phyloP scores from a whole-genome alignment of 139 green algal genomes.

The Tetratostichococcus sp. region DNA sequence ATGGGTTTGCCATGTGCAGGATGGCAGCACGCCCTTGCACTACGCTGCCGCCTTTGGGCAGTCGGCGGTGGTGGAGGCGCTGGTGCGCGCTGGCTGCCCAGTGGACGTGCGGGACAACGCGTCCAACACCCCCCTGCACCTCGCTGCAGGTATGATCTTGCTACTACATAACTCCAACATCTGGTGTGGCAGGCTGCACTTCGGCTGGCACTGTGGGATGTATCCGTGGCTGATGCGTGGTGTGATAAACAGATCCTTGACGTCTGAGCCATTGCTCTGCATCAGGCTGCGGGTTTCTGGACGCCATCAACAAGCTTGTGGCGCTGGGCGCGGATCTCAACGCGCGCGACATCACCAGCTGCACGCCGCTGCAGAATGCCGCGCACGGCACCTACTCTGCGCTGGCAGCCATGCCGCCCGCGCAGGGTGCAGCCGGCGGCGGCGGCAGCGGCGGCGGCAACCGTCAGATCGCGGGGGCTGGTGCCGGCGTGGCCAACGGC shows the following conservation, averaged over 20 bases:
- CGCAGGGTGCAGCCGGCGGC: background rate
- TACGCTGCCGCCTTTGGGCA: constrained; percentile 62
- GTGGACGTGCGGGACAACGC: constrained; percentile 47
- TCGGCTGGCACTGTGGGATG: too few relatives aligned
- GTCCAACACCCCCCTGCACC: constrained; percentile 55
- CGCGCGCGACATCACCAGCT: constrained; percentile 42
- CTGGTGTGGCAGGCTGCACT: too few relatives aligned
- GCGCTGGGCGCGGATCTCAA: constrained; percentile 46
- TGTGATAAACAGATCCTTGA: too few relatives aligned
- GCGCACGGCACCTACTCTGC: constrained; percentile 64
- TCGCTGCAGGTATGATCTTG: constrained; percentile 34
- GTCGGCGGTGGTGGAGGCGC: constrained; percentile 32
- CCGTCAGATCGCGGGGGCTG: background rate
- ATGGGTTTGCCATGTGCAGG: constrained; percentile 7
- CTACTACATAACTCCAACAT: too few relatives aligned
- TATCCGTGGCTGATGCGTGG: too few relatives aligned
- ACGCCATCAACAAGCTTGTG: constrained; percentile 42
- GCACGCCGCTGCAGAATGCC: constrained; percentile 59
- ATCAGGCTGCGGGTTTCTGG: constrained; percentile 60
- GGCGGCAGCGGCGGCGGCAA: background rate
- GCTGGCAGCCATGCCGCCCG: constrained; percentile 39
- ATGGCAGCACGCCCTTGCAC: constrained; percentile 51
- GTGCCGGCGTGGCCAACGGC: constrained; percentile 12
- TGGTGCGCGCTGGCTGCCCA: constrained; percentile 42
- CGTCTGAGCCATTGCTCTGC: too few relatives aligned